Evolutionary conservation across 75 land plant species (phyloP).

Genomic region (Pinus albicaulis): DNA sequence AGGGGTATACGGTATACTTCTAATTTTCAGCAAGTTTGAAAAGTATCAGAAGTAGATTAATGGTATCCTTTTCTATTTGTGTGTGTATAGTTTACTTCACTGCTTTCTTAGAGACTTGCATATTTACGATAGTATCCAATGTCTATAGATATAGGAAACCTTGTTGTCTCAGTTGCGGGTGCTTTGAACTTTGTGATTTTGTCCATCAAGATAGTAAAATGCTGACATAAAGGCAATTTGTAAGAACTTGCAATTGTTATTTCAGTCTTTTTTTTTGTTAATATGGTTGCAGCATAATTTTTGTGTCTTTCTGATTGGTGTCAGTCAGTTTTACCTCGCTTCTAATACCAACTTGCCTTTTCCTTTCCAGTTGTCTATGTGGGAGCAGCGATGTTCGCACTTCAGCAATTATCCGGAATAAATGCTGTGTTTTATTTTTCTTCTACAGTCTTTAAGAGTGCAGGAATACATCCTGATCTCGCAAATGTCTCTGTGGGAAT

Average conservation of each 20-base stretch:
- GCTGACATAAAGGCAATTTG: neutral
- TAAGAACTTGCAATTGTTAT: neutral
- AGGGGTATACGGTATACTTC: no score
- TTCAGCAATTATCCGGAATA: conserved; percentile 97
- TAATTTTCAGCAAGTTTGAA: no score
- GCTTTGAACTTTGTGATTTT: no score
- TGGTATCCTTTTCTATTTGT: no score
- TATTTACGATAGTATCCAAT: no score
- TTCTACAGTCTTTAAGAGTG: conserved; percentile 67
- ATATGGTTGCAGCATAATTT: neutral
- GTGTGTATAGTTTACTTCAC: no score
- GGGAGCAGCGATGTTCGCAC: conserved; percentile 77
- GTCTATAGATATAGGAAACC: no score
- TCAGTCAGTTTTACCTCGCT: neutral
- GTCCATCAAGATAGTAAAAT: no score
- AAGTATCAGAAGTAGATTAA: no score
- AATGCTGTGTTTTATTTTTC: conserved; percentile 95
- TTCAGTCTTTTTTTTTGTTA: neutral
- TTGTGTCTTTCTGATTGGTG: neutral
- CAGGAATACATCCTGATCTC: conserved; percentile 72
- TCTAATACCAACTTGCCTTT: neutral
- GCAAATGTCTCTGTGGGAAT: conserved; percentile 83
- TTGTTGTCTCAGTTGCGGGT: no score
- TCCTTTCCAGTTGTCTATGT: conserved; percentile 76
- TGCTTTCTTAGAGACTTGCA: no score